Evolutionary conservation across 108 stramenopile species (phyloP).

Genomic region (Pseudonitzschia multistriata): DNA sequence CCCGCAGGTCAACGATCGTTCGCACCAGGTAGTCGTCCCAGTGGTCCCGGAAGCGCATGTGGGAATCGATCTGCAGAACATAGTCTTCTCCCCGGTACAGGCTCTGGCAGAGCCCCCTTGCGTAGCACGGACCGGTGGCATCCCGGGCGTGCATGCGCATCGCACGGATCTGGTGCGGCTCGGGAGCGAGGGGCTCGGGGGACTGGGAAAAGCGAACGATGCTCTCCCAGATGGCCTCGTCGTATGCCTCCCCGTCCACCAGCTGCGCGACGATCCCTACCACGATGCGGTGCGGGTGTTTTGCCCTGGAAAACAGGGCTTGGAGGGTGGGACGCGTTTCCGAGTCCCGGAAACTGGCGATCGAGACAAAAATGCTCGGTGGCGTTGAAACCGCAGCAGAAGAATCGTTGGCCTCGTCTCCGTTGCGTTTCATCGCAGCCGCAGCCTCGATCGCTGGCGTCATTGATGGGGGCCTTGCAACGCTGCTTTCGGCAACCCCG

Average conservation of each 20-base stretch:
- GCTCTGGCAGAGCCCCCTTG: conserved; percentile 65
- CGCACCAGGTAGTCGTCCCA: conserved; percentile 72
- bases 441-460: too few relatives aligned
- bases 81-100: conserved; percentile 85
- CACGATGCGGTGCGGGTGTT: conserved; percentile 54
- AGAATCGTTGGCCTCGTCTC: too few relatives aligned
- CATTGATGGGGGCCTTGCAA: too few relatives aligned
- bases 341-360: conserved; percentile 81
- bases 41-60: conserved; percentile 76
- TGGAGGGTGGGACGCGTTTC: conserved; percentile 72
- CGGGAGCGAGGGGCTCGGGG: background rate
- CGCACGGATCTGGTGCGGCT: conserved; percentile 38
- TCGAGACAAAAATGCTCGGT: conserved; percentile 78
- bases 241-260: conserved; percentile 25
- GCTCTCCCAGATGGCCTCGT: conserved; percentile 8
- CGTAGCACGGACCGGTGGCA: conserved; percentile 86
- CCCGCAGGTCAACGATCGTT: conserved; percentile 14
- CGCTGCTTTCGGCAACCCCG: background rate
- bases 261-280: conserved; percentile 76
- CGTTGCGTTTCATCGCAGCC: too few relatives aligned
- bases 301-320: conserved; percentile 59
- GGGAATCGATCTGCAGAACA: conserved; percentile 90
- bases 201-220: background rate
- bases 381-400: too few relatives aligned
- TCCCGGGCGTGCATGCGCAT: conserved; percentile 47